A percentile compares a stretch with the other conserved stretches of the same genome.
Conservation (phyloP, 225 moss, liverwort and hornwort species). For the Ulota crispa region DNA sequence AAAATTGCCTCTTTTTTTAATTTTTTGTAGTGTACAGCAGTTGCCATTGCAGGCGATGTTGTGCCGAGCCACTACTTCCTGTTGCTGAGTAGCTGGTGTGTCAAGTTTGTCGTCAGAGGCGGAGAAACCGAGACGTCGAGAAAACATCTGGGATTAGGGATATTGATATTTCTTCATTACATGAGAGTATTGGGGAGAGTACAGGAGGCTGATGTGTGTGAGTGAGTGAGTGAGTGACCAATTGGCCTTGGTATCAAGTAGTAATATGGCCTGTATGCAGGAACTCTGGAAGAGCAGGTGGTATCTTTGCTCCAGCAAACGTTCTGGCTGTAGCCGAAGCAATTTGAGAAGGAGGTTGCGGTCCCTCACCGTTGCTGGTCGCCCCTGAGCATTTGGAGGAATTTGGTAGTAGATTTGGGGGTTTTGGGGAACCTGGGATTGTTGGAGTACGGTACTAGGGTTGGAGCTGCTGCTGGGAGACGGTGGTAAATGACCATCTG, state of each 20-base stretch:
- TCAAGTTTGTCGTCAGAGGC: not conserved
- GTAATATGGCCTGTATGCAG: slow-evolving; percentile 52
- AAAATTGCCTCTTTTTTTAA: not conserved
- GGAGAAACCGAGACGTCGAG: not conserved
- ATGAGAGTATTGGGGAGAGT: slow-evolving; percentile 5
- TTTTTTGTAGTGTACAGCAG: slow-evolving; percentile 5
- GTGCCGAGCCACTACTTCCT: not conserved
- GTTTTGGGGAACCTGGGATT: slow-evolving; percentile 24
- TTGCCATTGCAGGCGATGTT: slow-evolving; percentile 12
- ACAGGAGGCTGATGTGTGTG: slow-evolving; percentile 17
- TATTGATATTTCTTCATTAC: slow-evolving; percentile 11
- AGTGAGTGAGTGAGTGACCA: slow-evolving; percentile 8
- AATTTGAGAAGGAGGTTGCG: slow-evolving; percentile 15
- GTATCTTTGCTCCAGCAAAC: slow-evolving; percentile 21
- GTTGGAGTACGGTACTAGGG: slow-evolving; percentile 24
- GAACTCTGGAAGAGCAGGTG: slow-evolving; percentile 38
- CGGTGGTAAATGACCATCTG: slow-evolving; percentile 37
- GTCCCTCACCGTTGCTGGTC: slow-evolving; percentile 30
- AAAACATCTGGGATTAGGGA: not conserved
- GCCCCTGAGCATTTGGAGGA: slow-evolving; percentile 31
- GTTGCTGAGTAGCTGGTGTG: slow-evolving; percentile 8
- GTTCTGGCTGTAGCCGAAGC: not conserved
- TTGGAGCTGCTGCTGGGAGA: slow-evolving; percentile 8
- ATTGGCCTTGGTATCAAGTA: slow-evolving; percentile 36
- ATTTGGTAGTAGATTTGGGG: slow-evolving; percentile 33